Evolutionary conservation across 192 early-diverging fungal genomes (phyloP).

Genomic region (Mortierella claussenii): DNA sequence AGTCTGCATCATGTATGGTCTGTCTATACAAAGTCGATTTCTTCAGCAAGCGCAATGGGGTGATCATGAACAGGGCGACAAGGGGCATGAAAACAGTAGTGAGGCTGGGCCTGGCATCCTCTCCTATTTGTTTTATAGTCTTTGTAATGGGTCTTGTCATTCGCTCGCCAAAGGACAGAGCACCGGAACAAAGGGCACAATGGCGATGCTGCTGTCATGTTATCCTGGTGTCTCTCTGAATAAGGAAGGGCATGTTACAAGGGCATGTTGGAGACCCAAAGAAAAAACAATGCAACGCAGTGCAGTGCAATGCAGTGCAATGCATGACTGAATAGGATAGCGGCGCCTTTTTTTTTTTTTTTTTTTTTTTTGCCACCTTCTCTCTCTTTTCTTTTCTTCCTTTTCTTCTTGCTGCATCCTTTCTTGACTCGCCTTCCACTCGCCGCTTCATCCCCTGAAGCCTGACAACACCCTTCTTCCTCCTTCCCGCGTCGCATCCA

Average conservation of each 20-base stretch:
- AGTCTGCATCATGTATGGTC: too few species aligned
- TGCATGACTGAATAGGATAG: not conserved
- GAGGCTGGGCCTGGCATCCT: too few species aligned
- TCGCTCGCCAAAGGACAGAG: too few species aligned
- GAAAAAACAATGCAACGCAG: slow-evolving; percentile 11
- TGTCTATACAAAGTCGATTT: too few species aligned
- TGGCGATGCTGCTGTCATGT: not conserved
- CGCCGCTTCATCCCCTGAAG: not conserved
- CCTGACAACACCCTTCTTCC: too few species aligned
- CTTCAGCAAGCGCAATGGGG: too few species aligned
- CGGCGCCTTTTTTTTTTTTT: not conserved
- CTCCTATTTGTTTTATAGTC: too few species aligned
- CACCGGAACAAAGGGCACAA: too few species aligned
- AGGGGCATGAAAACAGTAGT: too few species aligned
- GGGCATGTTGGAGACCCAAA: not conserved
- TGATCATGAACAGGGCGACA: too few species aligned
- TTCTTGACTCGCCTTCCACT: not conserved
- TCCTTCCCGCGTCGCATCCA: too few species aligned
- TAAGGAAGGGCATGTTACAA: not conserved
- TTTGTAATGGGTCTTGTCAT: too few species aligned
- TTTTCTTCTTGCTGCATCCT: not conserved
- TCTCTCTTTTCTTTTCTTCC: not conserved
- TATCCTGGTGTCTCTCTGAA: slow-evolving; percentile 1
- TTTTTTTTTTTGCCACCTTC: not conserved
- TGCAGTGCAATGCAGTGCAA: not conserved